These are phyloP conservation scores for Trypanosoma rangeli DNA, from an alignment of 208 protist species.

Conservation along the genomic window DNA sequence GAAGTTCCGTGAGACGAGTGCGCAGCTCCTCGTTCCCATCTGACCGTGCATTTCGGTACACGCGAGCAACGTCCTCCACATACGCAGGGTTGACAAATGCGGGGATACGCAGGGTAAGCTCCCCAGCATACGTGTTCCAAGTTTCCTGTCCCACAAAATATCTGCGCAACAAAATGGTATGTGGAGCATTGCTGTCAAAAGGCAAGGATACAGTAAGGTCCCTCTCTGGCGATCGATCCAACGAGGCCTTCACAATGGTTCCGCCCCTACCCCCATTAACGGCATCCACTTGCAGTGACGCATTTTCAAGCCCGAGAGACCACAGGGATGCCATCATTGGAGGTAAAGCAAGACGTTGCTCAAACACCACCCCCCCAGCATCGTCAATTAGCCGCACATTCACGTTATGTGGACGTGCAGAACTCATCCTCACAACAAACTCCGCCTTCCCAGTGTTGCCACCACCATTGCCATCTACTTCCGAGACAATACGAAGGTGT, in stretches of 20 bases:
- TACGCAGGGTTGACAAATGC: slow-evolving; percentile 48
- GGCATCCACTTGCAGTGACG: slow-evolving; percentile 48
- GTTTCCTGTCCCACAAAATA: slow-evolving; percentile 48
- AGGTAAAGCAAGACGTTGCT: slow-evolving; percentile 71
- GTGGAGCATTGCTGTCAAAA: slow-evolving; percentile 54
- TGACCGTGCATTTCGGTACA: slow-evolving; percentile 32
- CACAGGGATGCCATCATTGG: slow-evolving; percentile 44
- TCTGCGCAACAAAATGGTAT: slow-evolving; percentile 61
- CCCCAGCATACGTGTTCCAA: slow-evolving; percentile 37
- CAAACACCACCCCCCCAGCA: slow-evolving; percentile 55
- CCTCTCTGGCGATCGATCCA: slow-evolving; percentile 63
- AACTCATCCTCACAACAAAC: slow-evolving; percentile 52
- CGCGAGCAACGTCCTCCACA: slow-evolving; percentile 37
- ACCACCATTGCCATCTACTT: slow-evolving; percentile 51
- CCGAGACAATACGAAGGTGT: slow-evolving; percentile 64
- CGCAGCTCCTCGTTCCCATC: slow-evolving; percentile 32
- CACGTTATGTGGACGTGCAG: slow-evolving; percentile 44
- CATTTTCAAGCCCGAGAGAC: slow-evolving; percentile 65
- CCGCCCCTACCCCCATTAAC: slow-evolving; percentile 8
- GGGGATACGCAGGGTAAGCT: slow-evolving; percentile 57
- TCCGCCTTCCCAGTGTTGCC: slow-evolving; percentile 53
- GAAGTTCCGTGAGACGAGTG: slow-evolving; percentile 43
- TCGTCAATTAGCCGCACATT: slow-evolving; percentile 62
- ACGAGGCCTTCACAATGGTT: slow-evolving; percentile 38
- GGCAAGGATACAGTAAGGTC: slow-evolving; percentile 36